Base-by-base conservation (phyloP, 2,329 filamentous ascomycete species). In the Cytospora paraplurivora region DNA sequence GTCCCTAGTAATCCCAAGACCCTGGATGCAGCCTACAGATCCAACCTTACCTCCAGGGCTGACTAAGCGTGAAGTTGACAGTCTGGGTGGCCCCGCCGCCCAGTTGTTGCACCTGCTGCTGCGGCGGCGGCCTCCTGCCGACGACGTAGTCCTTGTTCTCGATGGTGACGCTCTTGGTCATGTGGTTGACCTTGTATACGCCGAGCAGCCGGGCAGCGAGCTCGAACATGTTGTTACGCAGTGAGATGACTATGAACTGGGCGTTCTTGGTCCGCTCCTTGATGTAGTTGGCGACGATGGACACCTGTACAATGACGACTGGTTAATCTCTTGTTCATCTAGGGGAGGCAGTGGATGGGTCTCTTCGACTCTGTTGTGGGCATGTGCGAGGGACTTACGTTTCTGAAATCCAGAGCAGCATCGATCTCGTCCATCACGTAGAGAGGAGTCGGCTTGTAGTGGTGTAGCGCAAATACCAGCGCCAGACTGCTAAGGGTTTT, bases 401-500 rank as follows among this genome's bases (percentile, higher is more conserved):
- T 99, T 78, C 93, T 84, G 82, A 99, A 99, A 80, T 99, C 95
- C 79, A 99, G 78, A 35, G 95, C 95, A 27, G 95, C 95, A 77
- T 99, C 95, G 75, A 99, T 99, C 80, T 99, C 95, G 78, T 99
- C 95, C 95, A 99, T 99, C 71, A 99, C 95, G 76, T 99, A 99
- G 67, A 99, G 78, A 59, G 95, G 95, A 66, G 95, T 99, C 11
- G 95, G 95, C 80, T 96, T 96, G 77, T 97, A 99, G 74, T 98
- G 94, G 77, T 99, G 95, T 71, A 99, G 78, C 35, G 95, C 95
- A 81, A 99, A 99, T n/a, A 99, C 95, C 63, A 99, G 80, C 27
- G 95, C 95, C 77, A 99, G 78, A 76, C 90, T 94, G 69, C 91
- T 95, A 67, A 99, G 79, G 44, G 95, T 99, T 86, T 99, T 99